Conservation (phyloP, 192 early-diverging fungal genomes). For the Coemansia sp. region DNA sequence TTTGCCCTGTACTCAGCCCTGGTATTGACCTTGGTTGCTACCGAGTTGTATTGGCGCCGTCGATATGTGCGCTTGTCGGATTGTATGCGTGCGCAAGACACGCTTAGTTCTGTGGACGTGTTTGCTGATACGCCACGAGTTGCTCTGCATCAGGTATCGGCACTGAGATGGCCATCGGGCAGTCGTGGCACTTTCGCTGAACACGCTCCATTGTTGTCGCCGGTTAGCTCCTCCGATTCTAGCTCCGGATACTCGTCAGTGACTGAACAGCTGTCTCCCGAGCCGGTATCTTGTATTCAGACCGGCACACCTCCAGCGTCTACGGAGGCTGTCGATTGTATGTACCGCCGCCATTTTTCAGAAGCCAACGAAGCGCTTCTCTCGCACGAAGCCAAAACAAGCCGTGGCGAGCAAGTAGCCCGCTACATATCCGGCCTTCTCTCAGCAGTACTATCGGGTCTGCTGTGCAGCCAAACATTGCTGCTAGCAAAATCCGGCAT, state of each 20-base stretch:
- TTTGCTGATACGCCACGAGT: constrained; percentile 6
- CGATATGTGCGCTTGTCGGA: constrained; percentile 6
- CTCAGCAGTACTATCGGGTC: constrained; percentile 70
- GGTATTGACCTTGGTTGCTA: constrained; percentile 54
- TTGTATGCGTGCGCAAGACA: not conserved
- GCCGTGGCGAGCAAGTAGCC: constrained; percentile 28
- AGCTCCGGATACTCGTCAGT: constrained; percentile 11
- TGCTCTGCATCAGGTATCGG: constrained; percentile 11
- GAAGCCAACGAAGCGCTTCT: constrained; percentile 18
- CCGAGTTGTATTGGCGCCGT: constrained; percentile 49
- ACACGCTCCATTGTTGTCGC: not conserved
- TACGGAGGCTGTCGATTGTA: constrained; percentile 7
- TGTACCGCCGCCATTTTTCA: constrained; percentile 43
- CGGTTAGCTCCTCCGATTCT: not conserved
- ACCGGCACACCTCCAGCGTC: not conserved
- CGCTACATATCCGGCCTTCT: constrained; percentile 59
- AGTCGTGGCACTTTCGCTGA: not conserved
- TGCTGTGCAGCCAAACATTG: constrained; percentile 72
- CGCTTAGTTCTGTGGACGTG: not conserved
- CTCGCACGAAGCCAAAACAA: constrained; percentile 24
- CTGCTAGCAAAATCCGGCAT: constrained; percentile 79
- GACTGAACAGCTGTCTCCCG: constrained; percentile 3
- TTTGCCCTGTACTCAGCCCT: constrained; percentile 60
- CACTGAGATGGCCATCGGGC: not conserved
- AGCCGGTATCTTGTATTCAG: not conserved